A percentile compares a stretch with the other conserved stretches of the same genome.
Evolutionary conservation across 352 stramenopile species (phyloP).

Genomic region (Phytophthora sansomeana): DNA sequence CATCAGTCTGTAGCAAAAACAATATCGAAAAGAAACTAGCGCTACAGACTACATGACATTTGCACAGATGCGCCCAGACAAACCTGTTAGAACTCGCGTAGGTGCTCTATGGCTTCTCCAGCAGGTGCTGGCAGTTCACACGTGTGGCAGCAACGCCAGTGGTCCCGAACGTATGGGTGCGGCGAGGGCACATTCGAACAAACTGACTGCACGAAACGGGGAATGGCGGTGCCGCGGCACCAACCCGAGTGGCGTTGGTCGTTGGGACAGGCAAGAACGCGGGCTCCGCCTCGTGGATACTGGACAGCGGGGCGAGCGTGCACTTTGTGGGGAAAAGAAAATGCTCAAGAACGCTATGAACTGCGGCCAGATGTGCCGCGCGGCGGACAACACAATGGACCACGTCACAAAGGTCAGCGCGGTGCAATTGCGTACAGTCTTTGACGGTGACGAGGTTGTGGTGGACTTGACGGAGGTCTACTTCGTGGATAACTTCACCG

Average conservation of each 20-base stretch:
- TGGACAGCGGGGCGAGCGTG: constrained; percentile 21
- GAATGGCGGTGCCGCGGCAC: too few relatives aligned
- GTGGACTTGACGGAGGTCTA: constrained; percentile 12
- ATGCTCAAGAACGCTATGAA: constrained; percentile 8
- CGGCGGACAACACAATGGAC: neutral
- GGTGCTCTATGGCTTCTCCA: too few relatives aligned
- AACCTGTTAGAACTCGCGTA: too few relatives aligned
- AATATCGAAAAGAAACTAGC: too few relatives aligned
- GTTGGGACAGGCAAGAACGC: neutral
- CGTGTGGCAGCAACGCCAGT: too few relatives aligned
- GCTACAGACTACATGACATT: too few relatives aligned
- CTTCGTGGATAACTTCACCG: neutral
- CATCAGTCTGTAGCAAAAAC: too few relatives aligned
- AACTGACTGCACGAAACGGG: too few relatives aligned
- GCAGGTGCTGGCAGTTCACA: too few relatives aligned
- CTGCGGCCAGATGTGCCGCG: constrained; percentile 7
- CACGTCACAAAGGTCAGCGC: neutral
- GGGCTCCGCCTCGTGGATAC: constrained; percentile 7
- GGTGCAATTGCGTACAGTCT: neutral
- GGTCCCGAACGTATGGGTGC: too few relatives aligned
- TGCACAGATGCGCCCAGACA: too few relatives aligned
- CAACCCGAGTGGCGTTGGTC: neutral
- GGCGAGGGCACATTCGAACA: too few relatives aligned
- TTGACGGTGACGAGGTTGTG: constrained; percentile 1
- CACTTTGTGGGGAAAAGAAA: constrained; percentile 8